Evolutionary conservation across 2,329 filamentous ascomycete genomes (phyloP), one percentile per base, ranked within the genome.

Genomic region (Mycosphaerella arachidis): DNA sequence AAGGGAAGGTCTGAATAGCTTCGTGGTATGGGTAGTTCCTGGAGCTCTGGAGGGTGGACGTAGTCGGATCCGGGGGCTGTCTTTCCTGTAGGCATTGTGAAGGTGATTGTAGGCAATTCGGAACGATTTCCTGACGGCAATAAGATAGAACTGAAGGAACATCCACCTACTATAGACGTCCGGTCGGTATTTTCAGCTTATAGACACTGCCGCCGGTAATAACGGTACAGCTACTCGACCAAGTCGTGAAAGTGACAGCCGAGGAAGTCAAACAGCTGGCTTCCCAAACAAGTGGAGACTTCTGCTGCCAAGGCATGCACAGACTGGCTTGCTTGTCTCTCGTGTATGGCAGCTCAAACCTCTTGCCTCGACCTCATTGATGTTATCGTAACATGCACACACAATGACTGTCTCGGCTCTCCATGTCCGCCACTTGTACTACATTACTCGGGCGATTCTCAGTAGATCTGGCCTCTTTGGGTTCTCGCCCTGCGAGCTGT

Each of bases 1-100:
- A 71, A 78, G 9, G 71, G 72, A 6, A 78, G 69, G 56, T 71
- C 62, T 56, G 73, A 67, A 71, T 81, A 81, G 62, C 35, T 61
- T 37, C 53, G 60, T 30, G 65, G 65, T 9, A 67, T 56, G 16
- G 62, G 56, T 20, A 67, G 56, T 40, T 66, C 60, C 40, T 60
- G 59, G 24, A 64, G 53, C 18, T 63, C 61, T 7, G 63, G 59
- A 8, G 61, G 61, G 48, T 60, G 63, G 57, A 66, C 20, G 58
- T 66, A 66, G 53, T 62, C 57, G 43, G 56, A 62, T 46, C 58
- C 63, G 31, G 57, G 52, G 13, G 57, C 57, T 18, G 57, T 50
- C 45, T 59, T 59, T 29, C 57, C 57, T 50, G 57, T 29, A 40
- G 56, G 29, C 59, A 62, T 62, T 6, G 29, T 63, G 53, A 45